Evolutionary conservation across 352 stramenopile genomes (phyloP), one percentile per base, ranked within the genome.

Genomic region (Phytophthora kernoviae): DNA sequence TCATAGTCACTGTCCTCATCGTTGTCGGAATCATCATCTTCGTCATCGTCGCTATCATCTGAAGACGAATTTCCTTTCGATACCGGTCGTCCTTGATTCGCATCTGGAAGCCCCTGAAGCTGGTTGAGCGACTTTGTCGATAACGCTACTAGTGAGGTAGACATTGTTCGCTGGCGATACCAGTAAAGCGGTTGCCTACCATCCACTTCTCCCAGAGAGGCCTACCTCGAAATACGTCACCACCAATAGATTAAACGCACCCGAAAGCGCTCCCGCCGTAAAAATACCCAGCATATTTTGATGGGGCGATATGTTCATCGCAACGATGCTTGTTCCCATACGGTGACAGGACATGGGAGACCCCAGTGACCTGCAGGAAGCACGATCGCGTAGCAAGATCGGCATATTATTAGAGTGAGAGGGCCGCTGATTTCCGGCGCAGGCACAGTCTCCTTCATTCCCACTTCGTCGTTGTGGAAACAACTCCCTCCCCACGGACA

Each of bases 1-100:
- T 75, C 64, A 2, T 73, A 54, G 18, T 75, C 68, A 50, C 54
- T 69, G 46, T 73, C 57, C 5, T 77, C 71, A 36, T 84, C 68
- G 39, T 53, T 60, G 50, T 80, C 58, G 34, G 62, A 58, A 26
- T 61, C 61, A 24, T 67, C 53, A 7, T 81, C 21, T 8, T 63
- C 59, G 21, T 73, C 59, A 22, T 46, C 34, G 12, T 68, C 64
- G 15, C 52, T 62, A 22, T 70, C 49, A 21, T 56, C 18, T 21
- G 42, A 65, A 40, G 34, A 61, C 27, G 36, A 55, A 4, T 46
- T 8, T 2, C 34, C 58, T 46, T 55, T 43, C 44, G 54, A 1
- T 15, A 15, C 54, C n/a, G 51, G 22, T 33, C 30, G 36, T 43
- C 52, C 39, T 42, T 46, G 36, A n/a, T 21, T 17, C 24, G 12